Conservation (phyloP, 176 grass and related monocot species). For the Guadua angustifolia region DNA sequence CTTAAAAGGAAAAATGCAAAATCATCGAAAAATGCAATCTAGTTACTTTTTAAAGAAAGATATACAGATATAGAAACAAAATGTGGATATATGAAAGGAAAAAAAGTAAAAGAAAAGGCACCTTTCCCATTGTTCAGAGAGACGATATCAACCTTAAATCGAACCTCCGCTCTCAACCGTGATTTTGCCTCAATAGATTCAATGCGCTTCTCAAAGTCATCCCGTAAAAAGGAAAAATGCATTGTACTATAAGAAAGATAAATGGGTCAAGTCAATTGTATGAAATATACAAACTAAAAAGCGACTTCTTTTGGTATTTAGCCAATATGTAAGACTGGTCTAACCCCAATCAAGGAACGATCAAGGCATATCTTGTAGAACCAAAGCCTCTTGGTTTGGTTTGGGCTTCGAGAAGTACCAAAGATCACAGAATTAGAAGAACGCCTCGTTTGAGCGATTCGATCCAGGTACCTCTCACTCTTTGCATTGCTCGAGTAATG, state of each 20-base stretch:
- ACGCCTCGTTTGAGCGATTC: slow-evolving; percentile 82
- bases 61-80: slow-evolving; percentile 3
- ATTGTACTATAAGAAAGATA: slow-evolving; percentile 32
- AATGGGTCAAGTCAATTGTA: neutral
- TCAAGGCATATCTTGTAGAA: slow-evolving; percentile 47
- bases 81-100: slow-evolving; percentile 27
- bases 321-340: too few species aligned
- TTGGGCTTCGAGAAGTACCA: slow-evolving; percentile 69
- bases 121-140: slow-evolving; percentile 99
- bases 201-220: slow-evolving; percentile 80
- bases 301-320: neutral
- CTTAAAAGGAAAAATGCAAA: slow-evolving; percentile 47
- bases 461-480: slow-evolving; percentile 77
- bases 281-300: slow-evolving; percentile 24
- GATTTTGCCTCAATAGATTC: slow-evolving; percentile 82
- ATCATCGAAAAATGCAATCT: slow-evolving; percentile 25
- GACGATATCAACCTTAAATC: slow-evolving; percentile 89
- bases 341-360: slow-evolving; percentile 77
- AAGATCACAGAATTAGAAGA: slow-evolving; percentile 90
- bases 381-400: slow-evolving; percentile 68
- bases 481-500: slow-evolving; percentile 75
- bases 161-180: slow-evolving; percentile 72
- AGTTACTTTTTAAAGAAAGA: neutral
- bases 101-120: slow-evolving; percentile 49
- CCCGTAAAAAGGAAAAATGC: slow-evolving; percentile 56